phyloP scores from a whole-genome alignment of 352 stramenopile species.

The Pythium angustatum region DNA sequence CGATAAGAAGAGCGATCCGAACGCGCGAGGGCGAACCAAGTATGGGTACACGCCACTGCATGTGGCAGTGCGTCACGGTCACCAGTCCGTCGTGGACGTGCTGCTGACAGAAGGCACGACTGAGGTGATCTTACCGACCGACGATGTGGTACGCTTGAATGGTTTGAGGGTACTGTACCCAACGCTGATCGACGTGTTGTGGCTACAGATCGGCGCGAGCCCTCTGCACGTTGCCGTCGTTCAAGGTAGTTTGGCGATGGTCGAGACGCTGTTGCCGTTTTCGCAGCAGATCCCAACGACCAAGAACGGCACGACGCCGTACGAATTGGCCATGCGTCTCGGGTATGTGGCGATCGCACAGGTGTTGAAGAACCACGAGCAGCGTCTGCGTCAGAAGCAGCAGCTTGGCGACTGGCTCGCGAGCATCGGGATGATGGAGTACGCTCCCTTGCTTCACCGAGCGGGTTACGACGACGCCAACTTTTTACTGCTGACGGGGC shows the following conservation, averaged over 20 bases:
- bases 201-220: constrained; percentile 48
- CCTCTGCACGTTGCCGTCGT: constrained; percentile 69
- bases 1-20: constrained; percentile 22
- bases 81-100: constrained; percentile 49
- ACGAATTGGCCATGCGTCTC: constrained; percentile 53
- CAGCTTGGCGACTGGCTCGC: constrained; percentile 67
- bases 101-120: constrained; percentile 36
- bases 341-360: constrained; percentile 37
- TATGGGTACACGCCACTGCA: constrained; percentile 68
- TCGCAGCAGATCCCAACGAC: constrained; percentile 40
- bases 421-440: constrained; percentile 71
- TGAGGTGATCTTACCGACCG: constrained; percentile 31
- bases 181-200: too few relatives aligned
- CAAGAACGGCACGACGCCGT: constrained; percentile 55
- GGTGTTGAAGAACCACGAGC: constrained; percentile 28
- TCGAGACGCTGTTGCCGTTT: constrained; percentile 46
- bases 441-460: constrained; percentile 43
- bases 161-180: neutral
- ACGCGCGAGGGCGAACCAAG: constrained; percentile 42
- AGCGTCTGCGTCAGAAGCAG: constrained; percentile 25
- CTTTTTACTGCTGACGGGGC: constrained; percentile 51
- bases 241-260: constrained; percentile 44
- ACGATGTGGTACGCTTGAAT: constrained; percentile 13
- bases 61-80: constrained; percentile 63
- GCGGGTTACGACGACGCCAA: constrained; percentile 68